Evolutionary conservation across 768 basidiomycete genomes (phyloP).

Genomic region (Aureoboletus auriporus): DNA sequence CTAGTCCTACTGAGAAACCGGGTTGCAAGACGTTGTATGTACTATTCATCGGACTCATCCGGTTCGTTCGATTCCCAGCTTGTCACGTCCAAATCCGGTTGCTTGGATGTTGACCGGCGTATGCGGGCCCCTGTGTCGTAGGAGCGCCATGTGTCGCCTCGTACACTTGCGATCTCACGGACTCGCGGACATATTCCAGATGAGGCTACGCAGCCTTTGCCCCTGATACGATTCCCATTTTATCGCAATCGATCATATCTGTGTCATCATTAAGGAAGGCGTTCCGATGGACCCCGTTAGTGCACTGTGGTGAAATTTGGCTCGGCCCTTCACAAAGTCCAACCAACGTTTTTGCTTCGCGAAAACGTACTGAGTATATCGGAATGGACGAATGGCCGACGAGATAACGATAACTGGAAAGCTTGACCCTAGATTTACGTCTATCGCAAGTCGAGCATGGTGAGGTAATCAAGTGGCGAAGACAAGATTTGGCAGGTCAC

Average conservation of each 20-base stretch:
- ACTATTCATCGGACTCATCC: neutral
- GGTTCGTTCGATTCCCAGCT: neutral
- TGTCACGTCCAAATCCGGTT: neutral
- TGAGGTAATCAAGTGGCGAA: constrained; percentile 11
- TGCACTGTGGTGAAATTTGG: neutral
- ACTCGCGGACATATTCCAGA: too few species aligned
- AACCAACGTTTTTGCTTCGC: too few species aligned
- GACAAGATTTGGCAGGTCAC: neutral
- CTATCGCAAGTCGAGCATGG: neutral
- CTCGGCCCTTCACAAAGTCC: too few species aligned
- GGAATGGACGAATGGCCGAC: neutral
- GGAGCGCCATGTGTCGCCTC: too few species aligned
- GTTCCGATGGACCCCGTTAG: constrained; percentile 1
- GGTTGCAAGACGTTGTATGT: neutral
- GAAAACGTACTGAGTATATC: neutral
- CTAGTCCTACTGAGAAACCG: neutral
- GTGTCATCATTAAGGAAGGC: constrained; percentile 2
- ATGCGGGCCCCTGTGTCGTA: too few species aligned
- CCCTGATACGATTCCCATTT: too few species aligned
- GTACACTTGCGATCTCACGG: neutral
- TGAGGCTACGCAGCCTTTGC: too few species aligned
- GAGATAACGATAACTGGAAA: neutral
- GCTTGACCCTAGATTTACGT: constrained; percentile 7
- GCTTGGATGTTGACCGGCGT: neutral
- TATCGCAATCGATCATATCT: neutral